A percentile compares a stretch with the other conserved stretches of the same genome.
phyloP scores from a whole-genome alignment of 2,329 filamentous ascomycete species.

The Sclerotinia trifoliorum region DNA sequence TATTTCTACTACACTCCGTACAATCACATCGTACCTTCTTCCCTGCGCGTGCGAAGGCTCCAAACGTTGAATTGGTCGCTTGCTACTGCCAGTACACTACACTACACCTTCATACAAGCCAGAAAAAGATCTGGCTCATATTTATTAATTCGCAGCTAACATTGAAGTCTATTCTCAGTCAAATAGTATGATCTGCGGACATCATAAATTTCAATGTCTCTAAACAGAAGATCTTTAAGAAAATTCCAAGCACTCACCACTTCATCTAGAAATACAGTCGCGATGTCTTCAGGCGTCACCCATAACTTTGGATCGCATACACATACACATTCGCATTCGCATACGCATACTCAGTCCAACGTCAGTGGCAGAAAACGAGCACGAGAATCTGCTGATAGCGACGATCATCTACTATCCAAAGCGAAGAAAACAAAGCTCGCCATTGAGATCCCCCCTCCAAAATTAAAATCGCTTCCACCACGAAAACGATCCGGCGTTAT shows the following conservation, averaged over 20 bases:
- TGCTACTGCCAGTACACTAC: conserved; percentile 11
- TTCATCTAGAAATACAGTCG: conserved; percentile 16
- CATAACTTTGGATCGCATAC: conserved; percentile 11
- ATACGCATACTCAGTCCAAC: conserved; percentile 30
- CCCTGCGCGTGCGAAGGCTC: conserved; percentile 19
- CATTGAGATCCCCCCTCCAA: conserved; percentile 50
- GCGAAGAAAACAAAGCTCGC: conserved; percentile 53
- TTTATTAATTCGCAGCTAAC: background rate
- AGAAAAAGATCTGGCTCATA: conserved; percentile 15
- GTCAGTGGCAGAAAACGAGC: conserved; percentile 50
- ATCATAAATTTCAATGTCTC: conserved; percentile 19
- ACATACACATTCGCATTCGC: background rate
- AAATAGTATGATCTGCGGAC: conserved; percentile 14
- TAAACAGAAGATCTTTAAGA: conserved; percentile 19
- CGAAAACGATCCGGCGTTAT: conserved; percentile 31
- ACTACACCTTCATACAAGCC: background rate
- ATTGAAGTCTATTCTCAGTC: background rate
- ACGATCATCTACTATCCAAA: conserved; percentile 45
- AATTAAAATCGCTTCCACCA: conserved; percentile 26
- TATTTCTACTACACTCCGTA: background rate
- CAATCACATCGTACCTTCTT: conserved; percentile 15
- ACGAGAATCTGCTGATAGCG: conserved; percentile 47
- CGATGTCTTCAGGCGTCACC: conserved; percentile 26
- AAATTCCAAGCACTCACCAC: conserved; percentile 19
- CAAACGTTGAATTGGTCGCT: conserved; percentile 19